Evolutionary conservation across 1,284 basidiomycete species (phyloP).

Genomic region (Pyrrhoderma noxium): DNA sequence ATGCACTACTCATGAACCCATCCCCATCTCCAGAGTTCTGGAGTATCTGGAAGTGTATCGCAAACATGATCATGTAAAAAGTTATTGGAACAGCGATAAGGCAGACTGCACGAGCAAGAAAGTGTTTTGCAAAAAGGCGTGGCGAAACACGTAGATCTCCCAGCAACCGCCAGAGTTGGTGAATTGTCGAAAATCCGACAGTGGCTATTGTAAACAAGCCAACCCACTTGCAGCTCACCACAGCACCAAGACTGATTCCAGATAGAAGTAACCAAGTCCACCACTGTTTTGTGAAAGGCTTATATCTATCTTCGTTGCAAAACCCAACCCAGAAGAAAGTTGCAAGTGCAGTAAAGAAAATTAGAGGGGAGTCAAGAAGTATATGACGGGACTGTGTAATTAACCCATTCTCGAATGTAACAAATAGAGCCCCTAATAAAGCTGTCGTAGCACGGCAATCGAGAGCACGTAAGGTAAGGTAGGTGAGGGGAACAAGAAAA

Average conservation of each 20-base stretch:
- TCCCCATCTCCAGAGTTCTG: constrained; percentile 92
- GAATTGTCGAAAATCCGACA: constrained; percentile 77
- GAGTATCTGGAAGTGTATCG: constrained; percentile 88
- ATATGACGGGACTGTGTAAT: constrained; percentile 95
- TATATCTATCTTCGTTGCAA: constrained; percentile 80
- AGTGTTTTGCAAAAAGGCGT: constrained; percentile 73
- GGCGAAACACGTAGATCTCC: constrained; percentile 83
- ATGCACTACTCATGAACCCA: constrained; percentile 98
- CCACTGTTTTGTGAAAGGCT: constrained; percentile 81
- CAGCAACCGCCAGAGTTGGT: constrained; percentile 86
- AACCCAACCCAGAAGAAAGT: constrained; percentile 87
- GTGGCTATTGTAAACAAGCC: constrained; percentile 99
- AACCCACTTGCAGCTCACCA: constrained; percentile 96
- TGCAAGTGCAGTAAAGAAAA: constrained; percentile 95
- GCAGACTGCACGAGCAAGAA: constrained; percentile 82
- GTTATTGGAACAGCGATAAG: constrained; percentile 78
- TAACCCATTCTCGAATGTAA: constrained; percentile 96
- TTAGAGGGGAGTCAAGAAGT: constrained; percentile 92
- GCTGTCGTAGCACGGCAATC: constrained; percentile 88
- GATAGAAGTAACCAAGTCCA: constrained; percentile 91
- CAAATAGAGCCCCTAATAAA: constrained; percentile 81
- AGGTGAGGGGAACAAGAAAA: constrained; percentile 83
- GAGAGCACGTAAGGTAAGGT: constrained; percentile 88
- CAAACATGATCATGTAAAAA: constrained; percentile 96
- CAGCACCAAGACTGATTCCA: constrained; percentile 85